A percentile compares a stretch with the other conserved stretches of the same genome.
These are phyloP conservation scores for Juncus inflexus DNA, from an alignment of 176 grass and related monocot genomes.

Conservation along the genomic window DNA sequence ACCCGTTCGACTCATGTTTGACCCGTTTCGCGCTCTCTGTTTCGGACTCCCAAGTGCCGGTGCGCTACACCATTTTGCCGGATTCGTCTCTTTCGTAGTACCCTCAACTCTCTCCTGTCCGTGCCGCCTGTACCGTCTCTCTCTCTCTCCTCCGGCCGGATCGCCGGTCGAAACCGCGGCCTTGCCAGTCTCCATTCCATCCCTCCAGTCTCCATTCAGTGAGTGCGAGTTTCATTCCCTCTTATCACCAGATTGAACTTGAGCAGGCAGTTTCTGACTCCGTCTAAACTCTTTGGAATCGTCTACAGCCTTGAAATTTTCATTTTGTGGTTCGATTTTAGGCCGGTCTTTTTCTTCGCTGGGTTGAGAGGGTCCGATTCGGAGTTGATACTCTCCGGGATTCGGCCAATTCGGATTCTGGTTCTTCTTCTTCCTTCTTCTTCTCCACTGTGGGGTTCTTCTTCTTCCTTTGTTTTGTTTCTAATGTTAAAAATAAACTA, in stretches of 20 bases:
- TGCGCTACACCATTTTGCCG: constrained; percentile 80
- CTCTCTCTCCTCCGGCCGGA: constrained; percentile 55
- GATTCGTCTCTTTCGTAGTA: constrained; percentile 84
- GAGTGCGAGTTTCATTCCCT: constrained; percentile 18
- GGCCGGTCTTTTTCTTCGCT: not conserved
- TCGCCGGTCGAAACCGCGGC: constrained; percentile 50
- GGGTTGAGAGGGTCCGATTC: constrained; percentile 22
- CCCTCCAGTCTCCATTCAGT: constrained; percentile 35
- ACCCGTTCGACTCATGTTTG: constrained; percentile 27
- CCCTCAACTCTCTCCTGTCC: constrained; percentile 29
- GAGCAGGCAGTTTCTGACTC: not conserved
- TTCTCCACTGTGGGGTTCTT: no score
- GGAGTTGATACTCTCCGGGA: constrained; percentile 86
- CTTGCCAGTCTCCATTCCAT: constrained; percentile 45
- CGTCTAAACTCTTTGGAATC: not conserved
- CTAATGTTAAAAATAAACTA: no score
- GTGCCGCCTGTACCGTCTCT: no score
- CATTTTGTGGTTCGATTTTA: constrained; percentile 3
- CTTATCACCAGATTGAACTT: not conserved
- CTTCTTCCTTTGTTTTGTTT: no score
- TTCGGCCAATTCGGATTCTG: constrained; percentile 62
- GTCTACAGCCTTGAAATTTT: not conserved
- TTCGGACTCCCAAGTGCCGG: constrained; percentile 69
- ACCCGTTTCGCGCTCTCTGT: constrained; percentile 51
- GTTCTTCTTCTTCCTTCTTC: not conserved